phyloP scores from a whole-genome alignment of 2,329 filamentous ascomycete species.

The Ophiostoma triangulosporum region DNA sequence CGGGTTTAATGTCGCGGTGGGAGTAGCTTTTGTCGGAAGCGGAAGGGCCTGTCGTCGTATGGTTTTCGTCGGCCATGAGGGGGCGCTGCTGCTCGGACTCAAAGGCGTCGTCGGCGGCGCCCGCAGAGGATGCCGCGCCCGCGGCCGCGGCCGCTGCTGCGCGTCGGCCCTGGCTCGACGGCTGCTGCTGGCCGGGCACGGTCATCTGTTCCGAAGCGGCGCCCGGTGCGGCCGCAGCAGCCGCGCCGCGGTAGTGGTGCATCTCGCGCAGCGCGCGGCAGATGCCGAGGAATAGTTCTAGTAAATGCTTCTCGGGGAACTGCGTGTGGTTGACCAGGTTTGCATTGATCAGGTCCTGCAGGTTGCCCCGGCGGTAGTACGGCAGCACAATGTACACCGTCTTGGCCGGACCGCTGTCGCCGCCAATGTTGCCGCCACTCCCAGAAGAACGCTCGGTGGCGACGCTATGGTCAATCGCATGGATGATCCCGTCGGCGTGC shows the following conservation, averaged over 20 bases:
- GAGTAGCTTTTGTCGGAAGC: slow-evolving; percentile 72
- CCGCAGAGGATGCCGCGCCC: slow-evolving; percentile 5
- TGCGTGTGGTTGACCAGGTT: slow-evolving; percentile 89
- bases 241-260: slow-evolving; percentile 65
- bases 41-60: no score
- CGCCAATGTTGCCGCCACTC: slow-evolving; percentile 35
- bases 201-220: slow-evolving; percentile 33
- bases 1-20: slow-evolving; percentile 94
- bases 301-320: slow-evolving; percentile 77
- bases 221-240: background rate
- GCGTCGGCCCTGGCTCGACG: slow-evolving; percentile 22
- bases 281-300: slow-evolving; percentile 84
- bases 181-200: slow-evolving; percentile 25
- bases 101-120: slow-evolving; percentile 53
- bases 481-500: slow-evolving; percentile 74
- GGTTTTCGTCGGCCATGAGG: slow-evolving; percentile 72
- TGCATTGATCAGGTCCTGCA: slow-evolving; percentile 97
- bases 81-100: slow-evolving; percentile 58
- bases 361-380: slow-evolving; percentile 87
- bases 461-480: slow-evolving; percentile 69
- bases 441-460: slow-evolving; percentile 52
- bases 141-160: background rate
- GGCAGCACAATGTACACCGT: slow-evolving; percentile 94
- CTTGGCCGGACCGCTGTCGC: slow-evolving; percentile 50
- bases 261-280: slow-evolving; percentile 78